Evolutionary conservation across 768 basidiomycete species (phyloP), one percentile per base, ranked within the genome.

Genomic region (Lyophyllum semitale): DNA sequence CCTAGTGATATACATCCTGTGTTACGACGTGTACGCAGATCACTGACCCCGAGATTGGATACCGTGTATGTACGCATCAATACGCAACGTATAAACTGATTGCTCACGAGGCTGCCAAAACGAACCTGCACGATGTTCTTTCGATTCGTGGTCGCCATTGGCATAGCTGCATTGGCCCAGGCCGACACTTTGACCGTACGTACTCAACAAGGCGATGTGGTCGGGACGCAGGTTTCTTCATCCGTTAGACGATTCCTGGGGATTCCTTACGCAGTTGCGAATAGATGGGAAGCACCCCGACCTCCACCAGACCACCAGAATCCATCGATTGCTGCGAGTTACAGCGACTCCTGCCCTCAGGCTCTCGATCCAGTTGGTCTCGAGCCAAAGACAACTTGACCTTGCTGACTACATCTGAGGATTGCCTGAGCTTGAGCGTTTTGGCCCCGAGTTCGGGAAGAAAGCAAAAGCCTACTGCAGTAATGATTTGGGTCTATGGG

Each of bases 401-500:
- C 57, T 70, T 12, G 58, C 64, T 25, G 65, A 67, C 18, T 29
- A 37, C 56, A 30, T 68, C 68, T 2, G 76, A 77, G 55, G 58
- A 68, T 18, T 77, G 76, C 46, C 47, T 73, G 26, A 71, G 54
- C 18, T 61, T 73, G 40, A 77, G 75, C 51, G 63, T 77, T 20
- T 76, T 73, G 74, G 61, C 71, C 11, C 74, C 74, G 12, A 69
- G 61, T 29, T 25, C 58, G 1, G 22, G 40, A 3, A 62, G 73
- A 29, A 66, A 67, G 40, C 73, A 74, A n/a, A n/a, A n/a, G 53
- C 57, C 53, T 13, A 69, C 71, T 1, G 71, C 73, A 8, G 71
- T 73, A 15, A 51, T 76, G 33, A 18, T 73, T 13, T 73, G 70
- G 72, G 68, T 75, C 18, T 74, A 73, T 54, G 75, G 75, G 15